phyloP scores from a whole-genome alignment of 352 stramenopile species.

The Phytophthora meadii region DNA sequence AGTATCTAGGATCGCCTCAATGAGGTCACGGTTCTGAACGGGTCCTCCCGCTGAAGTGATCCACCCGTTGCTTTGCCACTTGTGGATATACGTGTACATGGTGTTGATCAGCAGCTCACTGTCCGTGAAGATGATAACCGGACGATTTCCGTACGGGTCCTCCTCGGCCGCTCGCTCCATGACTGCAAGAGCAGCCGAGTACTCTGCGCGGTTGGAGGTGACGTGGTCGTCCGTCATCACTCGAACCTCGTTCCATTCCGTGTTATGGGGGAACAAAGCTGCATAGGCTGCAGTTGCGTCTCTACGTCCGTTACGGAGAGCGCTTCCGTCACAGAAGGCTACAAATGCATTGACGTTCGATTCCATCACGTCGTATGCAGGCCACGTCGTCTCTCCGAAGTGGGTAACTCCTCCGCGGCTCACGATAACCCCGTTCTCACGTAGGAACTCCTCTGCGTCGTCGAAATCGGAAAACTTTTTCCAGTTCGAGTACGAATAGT shows the following conservation, averaged over 20 bases:
- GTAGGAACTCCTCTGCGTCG: conserved; percentile 55
- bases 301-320: conserved; percentile 53
- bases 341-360: conserved; percentile 46
- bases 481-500: conserved; percentile 46
- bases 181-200: conserved; percentile 9
- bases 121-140: conserved; percentile 24
- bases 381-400: background rate
- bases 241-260: conserved; percentile 52
- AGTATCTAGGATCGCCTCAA: conserved; percentile 7
- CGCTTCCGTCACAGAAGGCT: conserved; percentile 71
- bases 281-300: conserved; percentile 58
- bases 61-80: conserved; percentile 16
- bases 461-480: conserved; percentile 52
- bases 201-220: conserved; percentile 20
- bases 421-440: conserved; percentile 18
- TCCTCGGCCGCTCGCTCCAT: conserved; percentile 1
- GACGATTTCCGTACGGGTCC: conserved; percentile 6
- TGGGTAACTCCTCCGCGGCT: background rate
- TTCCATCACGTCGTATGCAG: conserved; percentile 49
- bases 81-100: conserved; percentile 11
- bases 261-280: conserved; percentile 65
- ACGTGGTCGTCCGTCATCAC: conserved; percentile 37
- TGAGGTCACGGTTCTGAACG: conserved; percentile 24
- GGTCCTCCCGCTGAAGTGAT: conserved; percentile 1
- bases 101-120: conserved; percentile 17